Conservation (phyloP, 768 basidiomycete genomes). For the Russula emetica region DNA sequence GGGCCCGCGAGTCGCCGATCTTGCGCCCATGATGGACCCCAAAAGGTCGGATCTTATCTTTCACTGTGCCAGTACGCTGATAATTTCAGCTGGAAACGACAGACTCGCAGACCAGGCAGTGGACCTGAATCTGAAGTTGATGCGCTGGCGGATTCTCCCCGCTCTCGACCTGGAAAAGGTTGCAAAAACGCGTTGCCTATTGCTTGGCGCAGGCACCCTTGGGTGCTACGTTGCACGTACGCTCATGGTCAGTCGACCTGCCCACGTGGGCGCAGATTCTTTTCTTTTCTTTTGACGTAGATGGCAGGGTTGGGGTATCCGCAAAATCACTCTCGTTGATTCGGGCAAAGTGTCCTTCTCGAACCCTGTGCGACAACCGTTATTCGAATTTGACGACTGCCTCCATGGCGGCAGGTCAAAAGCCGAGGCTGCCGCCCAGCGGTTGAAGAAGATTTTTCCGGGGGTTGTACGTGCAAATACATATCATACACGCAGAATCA, state of each 20-base stretch:
- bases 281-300: not conserved
- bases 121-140: conserved; percentile 95
- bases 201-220: conserved; percentile 93
- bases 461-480: conserved; percentile 63
- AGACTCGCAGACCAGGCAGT: conserved; percentile 95
- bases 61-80: not conserved
- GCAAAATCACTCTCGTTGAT: conserved; percentile 90
- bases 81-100: not conserved
- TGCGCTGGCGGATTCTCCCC: conserved; percentile 96
- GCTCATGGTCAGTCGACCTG: conserved; percentile 62
- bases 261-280: not conserved
- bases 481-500: not conserved
- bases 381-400: conserved; percentile 95
- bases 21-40: conserved; percentile 97
- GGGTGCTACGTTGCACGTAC: conserved; percentile 94
- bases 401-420: conserved; percentile 91
- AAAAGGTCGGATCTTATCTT: conserved; percentile 45
- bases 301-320: conserved; percentile 87
- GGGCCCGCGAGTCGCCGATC: conserved; percentile 79
- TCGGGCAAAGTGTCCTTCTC: conserved; percentile 91
- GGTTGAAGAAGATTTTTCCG: conserved; percentile 85
- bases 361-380: conserved; percentile 94
- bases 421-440: conserved; percentile 83
- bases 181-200: conserved; percentile 68
- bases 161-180: conserved; percentile 85